A percentile compares a stretch with the other conserved stretches of the same genome.
These are phyloP conservation scores for Rhizophagus clarus DNA, from an alignment of 192 early-diverging fungal genomes.

Conservation along the genomic window DNA sequence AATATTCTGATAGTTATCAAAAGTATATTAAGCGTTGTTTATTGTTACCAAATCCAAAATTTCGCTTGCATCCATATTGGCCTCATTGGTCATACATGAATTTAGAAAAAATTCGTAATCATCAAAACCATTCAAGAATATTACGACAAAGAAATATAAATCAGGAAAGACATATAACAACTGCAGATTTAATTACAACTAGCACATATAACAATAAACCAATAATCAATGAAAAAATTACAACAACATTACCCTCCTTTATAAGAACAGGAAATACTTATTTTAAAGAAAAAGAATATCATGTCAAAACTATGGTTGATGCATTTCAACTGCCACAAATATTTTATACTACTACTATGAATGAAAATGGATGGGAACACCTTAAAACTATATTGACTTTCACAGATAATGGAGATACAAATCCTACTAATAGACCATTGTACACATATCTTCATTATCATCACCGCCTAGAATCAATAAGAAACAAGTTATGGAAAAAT, in stretches of 20 bases:
- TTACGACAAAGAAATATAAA: background rate
- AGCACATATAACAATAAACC: too few species aligned
- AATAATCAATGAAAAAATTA: too few species aligned
- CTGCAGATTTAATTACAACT: too few species aligned
- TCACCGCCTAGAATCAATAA: too few species aligned
- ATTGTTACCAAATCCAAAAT: background rate
- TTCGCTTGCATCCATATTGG: background rate
- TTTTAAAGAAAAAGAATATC: too few species aligned
- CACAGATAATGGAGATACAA: background rate
- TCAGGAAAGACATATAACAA: too few species aligned
- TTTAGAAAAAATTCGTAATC: background rate
- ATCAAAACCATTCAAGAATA: background rate
- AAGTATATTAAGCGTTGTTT: background rate
- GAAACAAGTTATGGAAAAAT: too few species aligned
- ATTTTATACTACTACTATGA: conserved; percentile 2
- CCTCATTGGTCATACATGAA: background rate
- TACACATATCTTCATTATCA: background rate
- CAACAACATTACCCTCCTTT: too few species aligned
- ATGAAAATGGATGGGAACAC: background rate
- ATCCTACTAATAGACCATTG: conserved; percentile 4
- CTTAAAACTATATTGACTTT: background rate
- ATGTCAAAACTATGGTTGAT: too few species aligned
- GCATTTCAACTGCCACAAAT: background rate
- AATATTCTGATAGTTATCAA: background rate
- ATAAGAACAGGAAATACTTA: too few species aligned